Base-by-base conservation (phyloP, 2,329 filamentous ascomycete genomes). In the Diplodia corticola region DNA sequence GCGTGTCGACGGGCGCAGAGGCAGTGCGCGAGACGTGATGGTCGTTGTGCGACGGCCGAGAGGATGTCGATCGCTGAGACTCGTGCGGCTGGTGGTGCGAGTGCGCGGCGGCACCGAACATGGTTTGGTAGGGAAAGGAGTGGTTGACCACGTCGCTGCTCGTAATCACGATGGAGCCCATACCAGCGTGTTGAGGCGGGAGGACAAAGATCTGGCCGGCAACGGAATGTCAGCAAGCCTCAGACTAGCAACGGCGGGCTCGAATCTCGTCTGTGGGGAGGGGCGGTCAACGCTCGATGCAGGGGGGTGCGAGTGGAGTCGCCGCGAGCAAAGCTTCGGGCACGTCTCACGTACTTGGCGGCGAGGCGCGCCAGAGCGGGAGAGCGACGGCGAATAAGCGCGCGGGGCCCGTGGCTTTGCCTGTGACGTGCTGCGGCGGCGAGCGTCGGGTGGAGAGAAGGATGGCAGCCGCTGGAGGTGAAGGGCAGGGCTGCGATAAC, bases 81-180 rank as follows among this genome's bases (percentile, higher is more conserved):
- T 78, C 75, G 67, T 78, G 76, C 60, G 75, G 66, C 69, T 74
- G 77, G 73, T 82, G 57, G 44, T 61, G 57, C 44, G 57, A 49
- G 57, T 61, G 80, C 71, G 78, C 73, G 72, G 78, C 75, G 70
- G 78, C 78, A 78, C 81, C 82, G 73, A 85, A 81, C 82, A 92
- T 90, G 84, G 88, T 90, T 81, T 84, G 87, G 82, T 88, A 86
- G 80, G 90, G 89, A 80, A 88, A 86, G 73, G 88, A 84, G 80
- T 92, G 88, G 78, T 91, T 86, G 80, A 88, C 87, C 81, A 88
- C 88, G 82, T 94, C 91, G 80, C 82, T 82, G 73, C 57, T 61
- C 26, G 57, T 61, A 49, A 87, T 78, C 74, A 87, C 80, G 71
- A 87, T 79, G 76, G 85, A 86, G 81, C 84, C 84, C 86, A 88